Evolutionary conservation across 441 rosid species (phyloP).

Genomic region (Corymbia citriodora): DNA sequence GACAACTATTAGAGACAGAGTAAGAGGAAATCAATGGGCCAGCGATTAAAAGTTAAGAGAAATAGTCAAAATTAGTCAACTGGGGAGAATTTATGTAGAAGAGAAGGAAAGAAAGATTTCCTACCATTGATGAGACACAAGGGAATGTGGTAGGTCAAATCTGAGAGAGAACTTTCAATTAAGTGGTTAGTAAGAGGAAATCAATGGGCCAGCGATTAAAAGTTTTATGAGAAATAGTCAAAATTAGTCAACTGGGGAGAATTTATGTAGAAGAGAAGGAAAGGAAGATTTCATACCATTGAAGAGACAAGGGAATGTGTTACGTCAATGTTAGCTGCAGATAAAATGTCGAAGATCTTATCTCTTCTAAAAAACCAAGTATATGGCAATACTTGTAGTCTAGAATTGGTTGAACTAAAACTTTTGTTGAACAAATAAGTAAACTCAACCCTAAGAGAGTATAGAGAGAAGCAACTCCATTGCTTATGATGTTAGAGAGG

Average conservation of each 20-base stretch:
- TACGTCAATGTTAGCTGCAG: not conserved
- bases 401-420: not conserved
- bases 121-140: not conserved
- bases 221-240: no score
- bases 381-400: not conserved
- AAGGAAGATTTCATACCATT: not conserved
- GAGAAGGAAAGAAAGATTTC: not conserved
- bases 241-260: not conserved
- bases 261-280: not conserved
- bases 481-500: not conserved
- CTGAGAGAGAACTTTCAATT: not conserved
- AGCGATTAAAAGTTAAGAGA: no score
- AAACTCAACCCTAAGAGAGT: not conserved
- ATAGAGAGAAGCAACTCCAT: not conserved
- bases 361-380: not conserved
- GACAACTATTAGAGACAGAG: not conserved
- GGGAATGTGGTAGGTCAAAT: not conserved
- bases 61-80: not conserved
- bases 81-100: not conserved
- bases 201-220: no score
- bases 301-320: not conserved
- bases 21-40: not conserved
- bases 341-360: not conserved
- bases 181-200: not conserved
- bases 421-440: not conserved